Conservation (phyloP, 129 eudicot species). For the Pittosporum tobira region DNA sequence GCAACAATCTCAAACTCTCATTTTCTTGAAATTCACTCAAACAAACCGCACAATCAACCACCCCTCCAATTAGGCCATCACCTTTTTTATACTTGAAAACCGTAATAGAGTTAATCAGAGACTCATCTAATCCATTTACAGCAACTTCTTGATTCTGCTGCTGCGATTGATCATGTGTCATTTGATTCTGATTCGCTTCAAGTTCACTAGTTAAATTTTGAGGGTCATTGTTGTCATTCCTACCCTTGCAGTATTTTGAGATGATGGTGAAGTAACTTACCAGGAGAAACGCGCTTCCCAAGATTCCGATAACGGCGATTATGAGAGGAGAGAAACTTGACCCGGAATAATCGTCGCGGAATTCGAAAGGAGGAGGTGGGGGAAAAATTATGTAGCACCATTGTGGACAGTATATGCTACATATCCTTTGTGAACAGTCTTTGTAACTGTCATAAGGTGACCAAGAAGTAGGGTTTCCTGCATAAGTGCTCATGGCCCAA, state of each 20-base stretch:
- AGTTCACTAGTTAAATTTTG: constrained; percentile 3
- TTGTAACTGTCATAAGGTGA: constrained; percentile 54
- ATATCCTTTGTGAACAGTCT: constrained; percentile 66
- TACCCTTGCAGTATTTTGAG: constrained; percentile 52
- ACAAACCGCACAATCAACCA: constrained; percentile 70
- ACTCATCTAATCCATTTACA: constrained; percentile 51
- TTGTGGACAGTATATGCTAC: constrained; percentile 78
- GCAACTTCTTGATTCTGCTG: constrained; percentile 5
- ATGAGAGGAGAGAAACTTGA: constrained; percentile 66
- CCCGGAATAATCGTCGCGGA: constrained; percentile 22
- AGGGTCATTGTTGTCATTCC: constrained; percentile 17
- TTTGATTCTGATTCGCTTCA: constrained; percentile 19
- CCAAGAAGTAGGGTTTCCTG: constrained; percentile 37
- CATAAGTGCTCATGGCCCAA: constrained; percentile 49
- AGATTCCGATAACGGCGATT: constrained; percentile 45
- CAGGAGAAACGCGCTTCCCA: constrained; percentile 59
- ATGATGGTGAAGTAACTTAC: constrained; percentile 63
- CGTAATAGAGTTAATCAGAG: constrained; percentile 49
- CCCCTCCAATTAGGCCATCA: constrained; percentile 47
- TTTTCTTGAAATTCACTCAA: constrained; percentile 67
- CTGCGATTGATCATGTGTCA: constrained; percentile 35
- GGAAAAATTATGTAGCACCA: constrained; percentile 64
- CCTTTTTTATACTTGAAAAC: constrained; percentile 45
- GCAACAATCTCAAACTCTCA: constrained; percentile 61
- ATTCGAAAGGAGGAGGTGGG: constrained; percentile 32